Percentiles rank a stretch among this genome's conserved stretches.
These are phyloP conservation scores for Lotmaria passim DNA, from an alignment of 208 protist genomes.

Conservation along the genomic window DNA sequence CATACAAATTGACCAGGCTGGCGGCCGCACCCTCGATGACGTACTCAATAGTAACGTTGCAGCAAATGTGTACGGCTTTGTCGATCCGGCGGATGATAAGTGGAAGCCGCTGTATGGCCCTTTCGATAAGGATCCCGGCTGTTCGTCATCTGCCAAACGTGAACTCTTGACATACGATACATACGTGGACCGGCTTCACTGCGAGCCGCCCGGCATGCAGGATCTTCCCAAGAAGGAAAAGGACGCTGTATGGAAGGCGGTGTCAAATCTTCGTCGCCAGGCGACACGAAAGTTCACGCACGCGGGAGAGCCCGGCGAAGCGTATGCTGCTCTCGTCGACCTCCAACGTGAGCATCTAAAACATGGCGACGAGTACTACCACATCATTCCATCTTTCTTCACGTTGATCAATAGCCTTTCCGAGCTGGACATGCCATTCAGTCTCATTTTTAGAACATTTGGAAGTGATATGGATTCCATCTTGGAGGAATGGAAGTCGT, in stretches of 20 bases:
- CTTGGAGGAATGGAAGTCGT: conserved; percentile 78
- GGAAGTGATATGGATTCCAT: conserved; percentile 79
- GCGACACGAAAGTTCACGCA: conserved; percentile 70
- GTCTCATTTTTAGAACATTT: conserved; percentile 90
- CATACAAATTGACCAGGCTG: conserved; percentile 83
- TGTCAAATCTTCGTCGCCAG: conserved; percentile 54
- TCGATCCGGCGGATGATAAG: conserved; percentile 33
- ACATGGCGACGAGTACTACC: conserved; percentile 34
- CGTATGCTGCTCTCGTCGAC: conserved; percentile 71
- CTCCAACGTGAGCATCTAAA: conserved; percentile 63
- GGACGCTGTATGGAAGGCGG: conserved; percentile 61
- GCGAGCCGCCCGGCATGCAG: conserved; percentile 76
- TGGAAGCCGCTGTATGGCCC: conserved; percentile 64
- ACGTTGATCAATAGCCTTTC: conserved; percentile 81
- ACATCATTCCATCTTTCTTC: conserved; percentile 90
- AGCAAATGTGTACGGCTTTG: conserved; percentile 71
- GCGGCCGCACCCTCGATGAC: conserved; percentile 78
- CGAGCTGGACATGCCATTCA: conserved; percentile 80
- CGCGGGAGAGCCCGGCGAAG: conserved; percentile 54
- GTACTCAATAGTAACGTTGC: conserved; percentile 89
- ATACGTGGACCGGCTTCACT: conserved; percentile 65
- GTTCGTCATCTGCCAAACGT: not conserved
- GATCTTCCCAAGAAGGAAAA: conserved; percentile 55
- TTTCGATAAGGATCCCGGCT: conserved; percentile 22
- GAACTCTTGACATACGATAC: conserved; percentile 64